Conservation (phyloP, 1,284 basidiomycete species). For the Tilletia walkeri region DNA sequence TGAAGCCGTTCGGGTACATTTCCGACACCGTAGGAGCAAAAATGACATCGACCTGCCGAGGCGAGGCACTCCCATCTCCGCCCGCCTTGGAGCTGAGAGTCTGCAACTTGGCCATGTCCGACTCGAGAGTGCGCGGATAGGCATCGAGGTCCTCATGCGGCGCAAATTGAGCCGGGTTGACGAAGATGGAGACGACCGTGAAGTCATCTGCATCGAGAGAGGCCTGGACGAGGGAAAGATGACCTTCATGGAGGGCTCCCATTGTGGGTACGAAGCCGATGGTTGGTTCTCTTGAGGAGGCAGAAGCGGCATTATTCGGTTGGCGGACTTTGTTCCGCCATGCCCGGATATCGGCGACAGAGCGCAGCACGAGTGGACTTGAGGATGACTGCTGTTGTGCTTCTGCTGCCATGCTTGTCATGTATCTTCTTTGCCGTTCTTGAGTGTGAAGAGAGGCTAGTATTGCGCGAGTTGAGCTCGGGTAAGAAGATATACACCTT, state of each 20-base stretch:
- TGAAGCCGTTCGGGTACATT: conserved; percentile 80
- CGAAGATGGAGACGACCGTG: conserved; percentile 92
- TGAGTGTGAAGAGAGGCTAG: too few relatives aligned
- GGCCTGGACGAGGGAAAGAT: conserved; percentile 71
- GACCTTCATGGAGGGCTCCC: conserved; percentile 93
- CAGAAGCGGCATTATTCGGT: not conserved
- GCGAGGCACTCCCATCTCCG: conserved; percentile 27
- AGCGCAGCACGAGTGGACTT: conserved; percentile 59
- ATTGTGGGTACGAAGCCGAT: conserved; percentile 93
- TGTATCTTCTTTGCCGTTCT: too few relatives aligned
- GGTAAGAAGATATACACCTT: too few relatives aligned
- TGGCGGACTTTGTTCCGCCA: conserved; percentile 9
- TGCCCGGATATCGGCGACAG: conserved; percentile 12
- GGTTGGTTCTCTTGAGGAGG: not conserved
- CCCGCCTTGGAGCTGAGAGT: conserved; percentile 58
- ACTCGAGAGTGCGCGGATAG: conserved; percentile 74
- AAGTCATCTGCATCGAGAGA: conserved; percentile 77
- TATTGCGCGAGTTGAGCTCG: too few relatives aligned
- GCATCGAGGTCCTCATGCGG: conserved; percentile 87
- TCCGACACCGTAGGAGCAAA: conserved; percentile 47
- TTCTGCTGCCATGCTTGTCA: not conserved
- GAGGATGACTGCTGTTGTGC: conserved; percentile 51
- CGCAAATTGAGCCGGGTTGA: conserved; percentile 96
- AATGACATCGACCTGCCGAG: conserved; percentile 26
- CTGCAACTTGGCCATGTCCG: conserved; percentile 49